Evolutionary conservation across 106 monocot genomes (phyloP), one percentile per base, ranked within the genome.

Genomic region (Cymbidium sinense): DNA sequence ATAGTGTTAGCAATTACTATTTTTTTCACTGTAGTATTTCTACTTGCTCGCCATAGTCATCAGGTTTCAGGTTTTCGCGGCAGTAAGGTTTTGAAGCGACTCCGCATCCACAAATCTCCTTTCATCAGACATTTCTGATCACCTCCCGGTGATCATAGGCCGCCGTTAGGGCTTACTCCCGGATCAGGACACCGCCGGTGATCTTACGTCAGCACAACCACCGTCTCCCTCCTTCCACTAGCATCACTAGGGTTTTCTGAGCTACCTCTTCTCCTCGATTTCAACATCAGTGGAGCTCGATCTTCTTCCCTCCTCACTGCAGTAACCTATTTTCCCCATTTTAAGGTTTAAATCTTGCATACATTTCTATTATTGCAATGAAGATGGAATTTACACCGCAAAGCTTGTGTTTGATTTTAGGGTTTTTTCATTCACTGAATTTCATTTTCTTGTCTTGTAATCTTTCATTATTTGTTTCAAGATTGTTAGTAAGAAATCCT

Each of bases 61-160:
- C 41, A 9, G 8, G 5, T 7, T 72, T 65, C 75, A 44, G 41
- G 5, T 9, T 41, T 41, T 41, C 41, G 9, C 8, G 0, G 41
- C 9, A 9, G 9, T 6, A 7, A 9, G 6, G 41, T 41, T 41
- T 41, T 9, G 9, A 41, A 41, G 41, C n/a, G 41, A 41, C 5
- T 5, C 5, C 39, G 9, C 7, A 39, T 39, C 39, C 41, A 7
- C 8, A 41, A 41, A 7, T 41, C 41, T 41, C 5, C 8, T 7
- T 41, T 47, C 47, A 12, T 47, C 12, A 47, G 47, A 10, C 47
- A 25, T 62, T 70, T 86, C 79, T 67, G 82, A 88, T 88, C 85
- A 88, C 88, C 88, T 80, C 82, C 80, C 83, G 88, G 84, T 85
- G 77, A 82, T 28, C 31, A 55, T 88, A 79, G 36, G 50, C 10